Percentiles rank a stretch among this genome's conserved stretches.
Evolutionary conservation across 768 basidiomycete genomes (phyloP).

Genomic region (Termitomyces sp.): DNA sequence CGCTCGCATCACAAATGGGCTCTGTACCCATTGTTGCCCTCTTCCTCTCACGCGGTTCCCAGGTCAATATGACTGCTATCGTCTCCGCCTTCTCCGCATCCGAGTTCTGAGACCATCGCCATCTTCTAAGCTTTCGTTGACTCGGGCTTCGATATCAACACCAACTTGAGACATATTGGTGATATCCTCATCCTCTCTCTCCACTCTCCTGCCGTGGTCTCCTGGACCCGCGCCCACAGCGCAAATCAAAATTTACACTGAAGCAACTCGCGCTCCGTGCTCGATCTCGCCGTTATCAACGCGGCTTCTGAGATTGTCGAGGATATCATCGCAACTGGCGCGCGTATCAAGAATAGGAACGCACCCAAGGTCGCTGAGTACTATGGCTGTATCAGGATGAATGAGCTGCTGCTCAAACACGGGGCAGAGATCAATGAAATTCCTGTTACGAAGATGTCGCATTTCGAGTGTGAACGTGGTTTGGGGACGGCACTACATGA

Average conservation of each 20-base stretch:
- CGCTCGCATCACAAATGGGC: constrained; percentile 2
- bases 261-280: constrained; percentile 6
- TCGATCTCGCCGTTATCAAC: constrained; percentile 14
- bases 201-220: not conserved
- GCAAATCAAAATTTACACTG: constrained; percentile 10
- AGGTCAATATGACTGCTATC: constrained; percentile 4
- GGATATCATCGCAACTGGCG: constrained; percentile 8
- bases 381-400: constrained; percentile 13
- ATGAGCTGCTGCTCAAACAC: constrained; percentile 11
- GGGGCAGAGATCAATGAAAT: constrained; percentile 18
- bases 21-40: constrained; percentile 7
- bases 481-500: constrained; percentile 18
- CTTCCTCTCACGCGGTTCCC: constrained; percentile 10
- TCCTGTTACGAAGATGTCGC: constrained; percentile 9
- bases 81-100: constrained; percentile 4
- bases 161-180: constrained; percentile 12
- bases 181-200: constrained; percentile 12
- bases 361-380: constrained; percentile 17
- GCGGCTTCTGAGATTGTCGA: not conserved
- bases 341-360: constrained; percentile 11
- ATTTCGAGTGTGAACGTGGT: constrained; percentile 12
- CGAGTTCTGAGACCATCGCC: not conserved
- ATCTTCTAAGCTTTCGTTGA: constrained; percentile 13
- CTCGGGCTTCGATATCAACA: constrained; percentile 13
- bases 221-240: constrained; percentile 10